Percentiles rank a stretch among this genome's conserved stretches.
Conservation (phyloP, 2,329 filamentous ascomycete species). For the Colletotrichum melonis region DNA sequence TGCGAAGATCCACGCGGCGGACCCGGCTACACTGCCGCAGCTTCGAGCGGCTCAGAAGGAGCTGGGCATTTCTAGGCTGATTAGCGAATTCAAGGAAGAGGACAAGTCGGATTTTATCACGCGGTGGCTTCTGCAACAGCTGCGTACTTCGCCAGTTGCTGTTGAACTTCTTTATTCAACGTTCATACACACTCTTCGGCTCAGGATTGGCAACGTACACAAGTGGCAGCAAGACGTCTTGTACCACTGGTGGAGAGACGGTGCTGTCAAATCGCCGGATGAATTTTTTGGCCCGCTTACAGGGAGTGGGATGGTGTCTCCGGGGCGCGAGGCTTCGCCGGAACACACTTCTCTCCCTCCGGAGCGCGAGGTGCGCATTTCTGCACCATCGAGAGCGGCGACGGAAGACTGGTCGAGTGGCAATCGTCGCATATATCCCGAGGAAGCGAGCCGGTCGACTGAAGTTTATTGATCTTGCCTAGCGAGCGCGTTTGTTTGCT, state of each 20-base stretch:
- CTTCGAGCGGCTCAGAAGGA: constrained; percentile 59
- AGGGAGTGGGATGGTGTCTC: constrained; percentile 12
- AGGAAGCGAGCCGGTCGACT: neutral
- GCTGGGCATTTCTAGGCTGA: constrained; percentile 57
- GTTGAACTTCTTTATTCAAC: constrained; percentile 54
- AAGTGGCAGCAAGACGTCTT: constrained; percentile 53
- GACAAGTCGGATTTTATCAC: constrained; percentile 60
- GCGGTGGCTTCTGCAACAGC: constrained; percentile 64
- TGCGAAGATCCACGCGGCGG: constrained; percentile 47
- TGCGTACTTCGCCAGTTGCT: constrained; percentile 59
- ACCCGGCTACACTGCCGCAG: constrained; percentile 47
- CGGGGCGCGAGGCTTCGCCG: neutral
- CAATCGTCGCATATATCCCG: neutral
- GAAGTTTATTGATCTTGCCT: neutral
- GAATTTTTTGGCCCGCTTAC: constrained; percentile 23
- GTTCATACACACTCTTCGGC: constrained; percentile 45
- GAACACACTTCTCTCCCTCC: neutral
- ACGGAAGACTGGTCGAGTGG: neutral
- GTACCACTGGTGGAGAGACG: constrained; percentile 50
- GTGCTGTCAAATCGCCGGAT: constrained; percentile 23
- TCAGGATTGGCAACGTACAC: constrained; percentile 47
- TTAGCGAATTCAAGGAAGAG: constrained; percentile 48
- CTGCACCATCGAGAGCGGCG: neutral
- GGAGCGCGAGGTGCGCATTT: neutral
- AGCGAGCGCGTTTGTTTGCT: neutral